Conservation (phyloP, 352 stramenopile genomes). For the Phytophthora pistaciae region DNA sequence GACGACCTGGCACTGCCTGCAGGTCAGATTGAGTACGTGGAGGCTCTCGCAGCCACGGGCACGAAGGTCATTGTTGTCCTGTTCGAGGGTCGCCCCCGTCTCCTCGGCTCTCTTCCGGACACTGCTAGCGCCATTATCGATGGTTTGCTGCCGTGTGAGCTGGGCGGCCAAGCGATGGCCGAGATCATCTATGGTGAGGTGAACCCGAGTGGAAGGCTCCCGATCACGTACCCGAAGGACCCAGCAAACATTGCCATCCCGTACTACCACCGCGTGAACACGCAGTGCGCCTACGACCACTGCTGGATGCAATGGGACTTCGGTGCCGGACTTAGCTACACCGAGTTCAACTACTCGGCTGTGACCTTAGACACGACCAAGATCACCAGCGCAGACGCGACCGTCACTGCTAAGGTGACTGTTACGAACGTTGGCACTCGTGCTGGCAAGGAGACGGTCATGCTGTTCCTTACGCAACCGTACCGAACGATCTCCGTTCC, state of each 20-base stretch:
- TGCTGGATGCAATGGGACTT: conserved; percentile 75
- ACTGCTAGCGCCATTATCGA: conserved; percentile 74
- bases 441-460: conserved; percentile 74
- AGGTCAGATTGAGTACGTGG: conserved; percentile 80
- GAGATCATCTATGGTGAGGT: conserved; percentile 83
- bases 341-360: conserved; percentile 59
- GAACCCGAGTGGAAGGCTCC: conserved; percentile 82
- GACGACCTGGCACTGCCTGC: conserved; percentile 66
- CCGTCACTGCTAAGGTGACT: conserved; percentile 44
- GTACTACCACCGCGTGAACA: conserved; percentile 73
- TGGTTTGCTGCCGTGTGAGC: conserved; percentile 73
- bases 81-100: conserved; percentile 81
- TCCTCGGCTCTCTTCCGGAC: conserved; percentile 64
- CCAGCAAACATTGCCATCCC: conserved; percentile 64
- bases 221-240: conserved; percentile 86
- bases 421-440: conserved; percentile 72
- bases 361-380: conserved; percentile 50
- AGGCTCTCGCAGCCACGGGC: conserved; percentile 62
- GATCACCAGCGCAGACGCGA: conserved; percentile 35
- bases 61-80: conserved; percentile 85
- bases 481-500: conserved; percentile 66
- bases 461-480: conserved; percentile 80
- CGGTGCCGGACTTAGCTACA: conserved; percentile 72
- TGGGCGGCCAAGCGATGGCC: conserved; percentile 82
- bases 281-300: conserved; percentile 51